Evolutionary conservation across 1,139 yeast genomes (phyloP).

Genomic region (Debaryomycetaceae sp.): DNA sequence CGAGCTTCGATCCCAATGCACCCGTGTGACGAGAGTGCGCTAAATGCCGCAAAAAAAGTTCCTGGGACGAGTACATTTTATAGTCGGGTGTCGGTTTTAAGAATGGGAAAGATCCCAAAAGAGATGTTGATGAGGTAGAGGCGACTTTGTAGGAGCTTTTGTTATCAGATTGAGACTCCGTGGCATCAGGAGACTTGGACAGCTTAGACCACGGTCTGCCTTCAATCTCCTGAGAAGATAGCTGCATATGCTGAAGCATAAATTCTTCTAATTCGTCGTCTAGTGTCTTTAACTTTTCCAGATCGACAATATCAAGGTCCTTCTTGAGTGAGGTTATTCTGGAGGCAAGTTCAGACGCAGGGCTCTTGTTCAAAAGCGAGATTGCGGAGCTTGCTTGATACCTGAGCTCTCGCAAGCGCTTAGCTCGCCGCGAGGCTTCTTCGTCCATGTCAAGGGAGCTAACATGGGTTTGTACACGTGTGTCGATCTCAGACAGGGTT

Average conservation of each 20-base stretch:
- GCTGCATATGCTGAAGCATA: slow-evolving; percentile 22
- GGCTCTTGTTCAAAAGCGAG: slow-evolving; percentile 24
- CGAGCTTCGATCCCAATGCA: slow-evolving; percentile 54
- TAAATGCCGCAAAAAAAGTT: slow-evolving; percentile 62
- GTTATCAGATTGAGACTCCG: slow-evolving; percentile 6
- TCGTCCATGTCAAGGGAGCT: slow-evolving; percentile 36
- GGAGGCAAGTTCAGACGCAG: slow-evolving; percentile 18
- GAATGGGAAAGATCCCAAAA: slow-evolving; percentile 24
- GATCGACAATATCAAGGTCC: slow-evolving; percentile 19
- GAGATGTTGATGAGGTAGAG: slow-evolving; percentile 23
- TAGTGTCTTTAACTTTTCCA: slow-evolving; percentile 26
- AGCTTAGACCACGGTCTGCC: slow-evolving; percentile 28
- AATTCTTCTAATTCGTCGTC: slow-evolving; percentile 35
- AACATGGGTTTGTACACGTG: no score
- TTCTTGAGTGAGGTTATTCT: slow-evolving; percentile 21
- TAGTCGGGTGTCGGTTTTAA: slow-evolving; percentile 35
- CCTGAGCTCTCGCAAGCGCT: slow-evolving; percentile 27
- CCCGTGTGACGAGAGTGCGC: slow-evolving; percentile 38
- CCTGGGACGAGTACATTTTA: slow-evolving; percentile 56
- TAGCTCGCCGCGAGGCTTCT: slow-evolving; percentile 26
- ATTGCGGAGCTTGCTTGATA: slow-evolving; percentile 17
- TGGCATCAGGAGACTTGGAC: background rate
- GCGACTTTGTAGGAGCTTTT: no score
- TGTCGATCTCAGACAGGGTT: no score
- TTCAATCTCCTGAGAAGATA: slow-evolving; percentile 20